A percentile compares a stretch with the other conserved stretches of the same genome.
Evolutionary conservation across 2,329 filamentous ascomycete genomes (phyloP).

Genomic region (Aspergillus pseudotamarii): DNA sequence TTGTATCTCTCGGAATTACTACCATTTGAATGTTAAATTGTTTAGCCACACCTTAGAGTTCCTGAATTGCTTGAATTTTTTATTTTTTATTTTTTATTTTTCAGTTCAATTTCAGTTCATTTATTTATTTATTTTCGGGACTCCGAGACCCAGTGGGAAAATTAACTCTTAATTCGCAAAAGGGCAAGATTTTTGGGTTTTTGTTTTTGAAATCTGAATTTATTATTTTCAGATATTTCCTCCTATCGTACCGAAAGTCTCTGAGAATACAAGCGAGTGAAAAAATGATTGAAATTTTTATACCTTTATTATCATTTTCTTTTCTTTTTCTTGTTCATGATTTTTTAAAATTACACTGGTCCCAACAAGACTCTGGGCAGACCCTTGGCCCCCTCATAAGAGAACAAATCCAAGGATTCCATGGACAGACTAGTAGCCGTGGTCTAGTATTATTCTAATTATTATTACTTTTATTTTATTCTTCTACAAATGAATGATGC

Average conservation of each 20-base stretch:
- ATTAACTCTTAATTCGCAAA: not conserved
- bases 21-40: slow-evolving; percentile 9
- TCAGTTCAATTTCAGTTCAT: too few species aligned
- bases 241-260: not conserved
- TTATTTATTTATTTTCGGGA: not conserved
- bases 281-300: not conserved
- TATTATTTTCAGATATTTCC: not conserved
- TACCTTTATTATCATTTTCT: not conserved
- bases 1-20: slow-evolving; percentile 14
- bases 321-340: not conserved
- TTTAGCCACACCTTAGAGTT: not conserved
- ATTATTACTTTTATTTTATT: slow-evolving; percentile 1
- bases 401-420: slow-evolving; percentile 1
- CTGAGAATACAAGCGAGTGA: not conserved
- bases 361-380: slow-evolving; percentile 8
- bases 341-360: not conserved
- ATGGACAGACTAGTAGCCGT: not conserved
- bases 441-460: slow-evolving; percentile 1
- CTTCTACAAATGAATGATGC: slow-evolving; percentile 7
- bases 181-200: not conserved
- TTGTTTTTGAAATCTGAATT: not conserved
- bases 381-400: slow-evolving; percentile 8
- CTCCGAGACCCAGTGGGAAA: not conserved
- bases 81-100: too few species aligned
- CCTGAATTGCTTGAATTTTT: slow-evolving; percentile 3